phyloP scores from a whole-genome alignment of 257 asterid species.

The Solanum pennellii region DNA sequence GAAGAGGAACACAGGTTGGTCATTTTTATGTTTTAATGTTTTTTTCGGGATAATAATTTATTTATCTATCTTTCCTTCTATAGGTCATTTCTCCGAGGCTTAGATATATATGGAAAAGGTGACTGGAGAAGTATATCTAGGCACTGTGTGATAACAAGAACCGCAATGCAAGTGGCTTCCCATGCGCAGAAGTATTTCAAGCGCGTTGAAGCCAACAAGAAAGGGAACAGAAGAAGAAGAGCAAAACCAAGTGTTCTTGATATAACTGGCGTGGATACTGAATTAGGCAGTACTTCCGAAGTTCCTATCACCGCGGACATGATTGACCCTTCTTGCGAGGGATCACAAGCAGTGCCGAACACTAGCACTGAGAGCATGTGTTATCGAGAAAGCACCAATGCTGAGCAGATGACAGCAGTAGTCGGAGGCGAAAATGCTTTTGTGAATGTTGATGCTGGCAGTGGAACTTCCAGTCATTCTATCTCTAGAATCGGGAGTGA shows the following conservation, averaged over 20 bases:
- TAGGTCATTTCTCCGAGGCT: not conserved
- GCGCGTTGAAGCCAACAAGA: not conserved
- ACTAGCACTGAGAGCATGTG: not conserved
- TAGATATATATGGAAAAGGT: not conserved
- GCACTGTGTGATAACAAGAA: not conserved
- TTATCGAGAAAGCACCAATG: not conserved
- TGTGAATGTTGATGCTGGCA: not conserved
- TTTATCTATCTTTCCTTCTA: not conserved
- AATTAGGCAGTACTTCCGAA: too few species aligned
- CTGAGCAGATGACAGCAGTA: not conserved
- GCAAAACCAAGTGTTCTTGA: not conserved
- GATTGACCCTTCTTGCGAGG: not conserved
- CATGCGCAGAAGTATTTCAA: not conserved
- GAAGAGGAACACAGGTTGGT: not conserved
- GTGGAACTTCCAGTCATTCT: not conserved
- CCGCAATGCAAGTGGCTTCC: not conserved
- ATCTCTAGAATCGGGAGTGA: not conserved
- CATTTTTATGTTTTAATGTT: too few species aligned
- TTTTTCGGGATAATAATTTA: not conserved
- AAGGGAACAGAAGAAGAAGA: not conserved
- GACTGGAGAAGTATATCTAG: not conserved
- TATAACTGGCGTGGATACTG: not conserved
- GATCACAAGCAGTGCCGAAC: not conserved
- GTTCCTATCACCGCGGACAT: too few species aligned
- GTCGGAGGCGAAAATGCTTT: too few species aligned